Conservation (phyloP, 2,329 filamentous ascomycete genomes). For the Stenocarpella maydis region DNA sequence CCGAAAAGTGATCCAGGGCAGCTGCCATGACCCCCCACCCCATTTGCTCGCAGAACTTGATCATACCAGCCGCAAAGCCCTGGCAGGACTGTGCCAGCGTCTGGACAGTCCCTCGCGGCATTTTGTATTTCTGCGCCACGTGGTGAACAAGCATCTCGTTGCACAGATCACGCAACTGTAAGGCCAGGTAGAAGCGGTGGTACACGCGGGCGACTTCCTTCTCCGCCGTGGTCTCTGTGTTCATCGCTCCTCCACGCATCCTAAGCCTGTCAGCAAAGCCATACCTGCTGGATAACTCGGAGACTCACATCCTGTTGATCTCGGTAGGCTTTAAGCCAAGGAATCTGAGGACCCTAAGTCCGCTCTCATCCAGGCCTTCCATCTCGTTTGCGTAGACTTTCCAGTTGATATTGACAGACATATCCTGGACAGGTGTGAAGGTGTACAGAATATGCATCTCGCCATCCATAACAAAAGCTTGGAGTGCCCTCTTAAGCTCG, state of each 20-base stretch:
- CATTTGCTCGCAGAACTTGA: conserved; percentile 82
- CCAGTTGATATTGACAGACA: conserved; percentile 71
- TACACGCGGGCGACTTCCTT: conserved; percentile 70
- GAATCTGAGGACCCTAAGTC: conserved; percentile 71
- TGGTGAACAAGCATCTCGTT: conserved; percentile 77
- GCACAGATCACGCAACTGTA: conserved; percentile 81
- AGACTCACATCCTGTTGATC: conserved; percentile 70
- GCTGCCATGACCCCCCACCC: conserved; percentile 77
- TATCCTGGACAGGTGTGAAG: conserved; percentile 75
- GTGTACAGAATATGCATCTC: conserved; percentile 83
- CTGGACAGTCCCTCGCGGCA: conserved; percentile 75
- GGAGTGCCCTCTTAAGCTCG: conserved; percentile 72
- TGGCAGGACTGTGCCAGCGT: conserved; percentile 78
- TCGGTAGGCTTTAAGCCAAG: conserved; percentile 73
- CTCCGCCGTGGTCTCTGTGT: conserved; percentile 68
- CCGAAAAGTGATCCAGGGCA: conserved; percentile 78
- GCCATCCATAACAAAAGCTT: conserved; percentile 80
- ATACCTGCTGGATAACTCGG: conserved; percentile 34
- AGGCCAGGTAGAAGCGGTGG: conserved; percentile 75
- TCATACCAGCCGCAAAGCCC: conserved; percentile 80
- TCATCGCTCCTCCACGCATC: conserved; percentile 71
- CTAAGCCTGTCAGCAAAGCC: conserved; percentile 48
- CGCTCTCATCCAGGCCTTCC: conserved; percentile 75
- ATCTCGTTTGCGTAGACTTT: conserved; percentile 75
- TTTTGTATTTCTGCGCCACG: conserved; percentile 75